Conservation (phyloP, 129 eudicot genomes). For the Oenanthe sinensis region DNA sequence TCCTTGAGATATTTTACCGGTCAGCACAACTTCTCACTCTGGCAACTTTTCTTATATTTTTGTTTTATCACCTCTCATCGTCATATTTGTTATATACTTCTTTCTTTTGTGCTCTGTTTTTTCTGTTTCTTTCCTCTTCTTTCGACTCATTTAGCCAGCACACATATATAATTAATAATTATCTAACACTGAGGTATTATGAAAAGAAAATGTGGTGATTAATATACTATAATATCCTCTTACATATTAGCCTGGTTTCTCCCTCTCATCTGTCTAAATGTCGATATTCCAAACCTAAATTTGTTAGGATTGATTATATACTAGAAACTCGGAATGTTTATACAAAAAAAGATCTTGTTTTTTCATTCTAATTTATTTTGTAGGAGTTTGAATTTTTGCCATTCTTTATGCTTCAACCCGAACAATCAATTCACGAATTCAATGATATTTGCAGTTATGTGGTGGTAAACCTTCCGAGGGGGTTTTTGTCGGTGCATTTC, state of each 20-base stretch:
- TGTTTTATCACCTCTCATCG: background rate
- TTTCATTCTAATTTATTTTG: background rate
- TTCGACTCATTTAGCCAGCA: background rate
- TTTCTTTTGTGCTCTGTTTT: background rate
- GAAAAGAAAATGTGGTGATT: background rate
- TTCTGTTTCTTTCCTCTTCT: background rate
- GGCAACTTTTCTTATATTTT: background rate
- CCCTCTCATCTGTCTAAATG: background rate
- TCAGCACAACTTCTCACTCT: background rate
- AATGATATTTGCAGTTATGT: constrained; percentile 54
- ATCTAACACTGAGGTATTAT: too few species aligned
- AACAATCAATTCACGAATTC: constrained; percentile 10
- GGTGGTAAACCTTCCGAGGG: constrained; percentile 96
- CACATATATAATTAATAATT: too few species aligned
- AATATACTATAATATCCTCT: background rate
- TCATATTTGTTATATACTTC: background rate
- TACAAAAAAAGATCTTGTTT: background rate
- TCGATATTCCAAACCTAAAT: background rate
- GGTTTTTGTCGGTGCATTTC: constrained; percentile 82
- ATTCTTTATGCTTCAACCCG: constrained; percentile 1
- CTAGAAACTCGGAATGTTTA: background rate
- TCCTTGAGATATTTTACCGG: background rate
- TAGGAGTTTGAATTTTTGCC: background rate
- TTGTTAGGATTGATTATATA: background rate
- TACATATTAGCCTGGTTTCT: background rate